Base-by-base conservation (phyloP, 2,329 filamentous ascomycete species). In the Apiospora marii region DNA sequence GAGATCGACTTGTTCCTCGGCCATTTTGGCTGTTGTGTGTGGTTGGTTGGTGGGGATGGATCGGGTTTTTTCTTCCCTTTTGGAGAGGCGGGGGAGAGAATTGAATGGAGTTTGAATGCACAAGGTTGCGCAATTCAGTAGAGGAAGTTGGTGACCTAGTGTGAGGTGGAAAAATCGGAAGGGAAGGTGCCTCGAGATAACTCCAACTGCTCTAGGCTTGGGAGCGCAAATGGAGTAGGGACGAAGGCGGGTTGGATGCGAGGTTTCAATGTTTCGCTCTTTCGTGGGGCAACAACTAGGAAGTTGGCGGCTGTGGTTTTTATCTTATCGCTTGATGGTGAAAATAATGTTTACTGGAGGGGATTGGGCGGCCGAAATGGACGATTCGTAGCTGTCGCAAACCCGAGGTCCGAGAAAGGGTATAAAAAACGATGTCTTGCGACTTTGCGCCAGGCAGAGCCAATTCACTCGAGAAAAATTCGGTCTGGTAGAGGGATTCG, bases 1-100 rank as follows among this genome's bases (percentile, higher is more conserved):
- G 74, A 92, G 86, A 77, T 92, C 91, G 82, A 92, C 91, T 82
- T 91, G 90, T 81, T 91, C 90, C 79, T 89, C 82, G 68, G 84
- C 80, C 84, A 86, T 86, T 78, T 82, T 64, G 34, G n/a, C 34
- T 22, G 19, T 64, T 64, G 58, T 69, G 41, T 46, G 41, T 69
- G 24, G 37, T 41, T 46, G 53, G 53, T 37, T 41, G 58, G 68
- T 51, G 68, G 68, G 48, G 68, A 43, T 51, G n/a, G 19, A 24
- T 19, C 12, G 19, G 67, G 6, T 44, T 68, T 68, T 48, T 68
- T 30, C 16, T 68, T 68, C 58, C 34, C 27, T 30, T 34, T 64
- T 41, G 34, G 19, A 64, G 58, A 64, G 58, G 58, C 58, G 58
- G 58, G 58, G 58, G 58, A 64, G 30, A 37, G 34, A 64, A 41